Evolutionary conservation across 1,139 yeast species (phyloP), one percentile per base, ranked within the genome.

Genomic region (Keqinozyma sinolaborantium): DNA sequence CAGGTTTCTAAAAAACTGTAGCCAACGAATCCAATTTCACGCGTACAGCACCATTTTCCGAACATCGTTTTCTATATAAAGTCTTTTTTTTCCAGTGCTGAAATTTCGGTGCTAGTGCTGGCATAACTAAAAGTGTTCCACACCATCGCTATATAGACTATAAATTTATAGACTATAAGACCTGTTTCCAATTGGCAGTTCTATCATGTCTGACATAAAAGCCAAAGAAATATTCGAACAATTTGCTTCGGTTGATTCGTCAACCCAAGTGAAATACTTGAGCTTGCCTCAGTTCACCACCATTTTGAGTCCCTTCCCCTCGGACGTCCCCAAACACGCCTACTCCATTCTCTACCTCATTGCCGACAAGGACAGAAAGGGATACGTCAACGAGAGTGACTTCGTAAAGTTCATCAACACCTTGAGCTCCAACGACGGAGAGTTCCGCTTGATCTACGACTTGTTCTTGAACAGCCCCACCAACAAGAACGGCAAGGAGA

Each of bases 361-460:
- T 24, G 79, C 86, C 16, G 92, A 83, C 51, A 66, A 68, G 34
- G 70, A 70, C 26, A 65, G 67, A 36, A 81, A 80, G 47, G 90
- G 90, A 2, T 80, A 67, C 42, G 59, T 83, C 30, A 70, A 70
- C 25, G 70, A 77, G 29, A 50, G 57, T 10, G 88, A 83, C 44
- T 83, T 85, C 75, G 56, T 73, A 25, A 61, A 64, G 23, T 79
- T 83, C 49, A 70, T 79, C 40, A 58, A 67, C 33, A 65, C 79
- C 23, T 60, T 83, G 39, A 70, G 77, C 28, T 60, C 71, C 29
- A 64, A 65, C 32, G 80, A 79, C 45, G 83, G 82, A 35, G 77
- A 75, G 43, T 73, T 76, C 51, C 73, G 76, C 42, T 56, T 78
- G 25, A 58, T 78, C 26, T 79, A 71, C 49, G 71, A 73, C 40